Evolutionary conservation across 768 basidiomycete species (phyloP), one percentile per base, ranked within the genome.

Genomic region (Kwoniella dendrophila): DNA sequence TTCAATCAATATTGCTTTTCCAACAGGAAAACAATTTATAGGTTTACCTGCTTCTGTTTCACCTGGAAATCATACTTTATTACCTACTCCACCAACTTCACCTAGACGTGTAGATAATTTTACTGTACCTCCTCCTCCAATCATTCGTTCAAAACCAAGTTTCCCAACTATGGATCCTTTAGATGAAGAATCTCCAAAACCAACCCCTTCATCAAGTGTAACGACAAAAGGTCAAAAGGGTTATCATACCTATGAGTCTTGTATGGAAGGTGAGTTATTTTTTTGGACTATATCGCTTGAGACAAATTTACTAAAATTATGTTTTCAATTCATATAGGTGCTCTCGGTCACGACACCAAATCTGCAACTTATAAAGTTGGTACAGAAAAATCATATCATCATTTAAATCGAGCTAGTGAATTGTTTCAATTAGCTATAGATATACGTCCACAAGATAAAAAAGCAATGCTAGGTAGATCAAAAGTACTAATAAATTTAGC

Each of bases 321-420:
- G 56, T 24, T 53, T 18, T 27, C n/a, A 38, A 11, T n/a, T 36
- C 54, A 0, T 12, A 8, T 43, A 75, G 74, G 68, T 50, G 76
- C 62, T 26, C 58, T 72, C 2, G 76, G 73, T 3, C 76, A 77
- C 59, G 74, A 73, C 50, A 61, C 66, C 33, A 77, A 75, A 66
- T 56, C 76, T 18, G 62, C 57, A 12, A 67, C 72, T 5, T 77
- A 75, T 61, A 62, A 69, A 32, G 63, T 69, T 29, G 76, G 72
- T 3, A 74, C 70, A 26, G 76, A 77, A 38, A 75, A 77, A 52
- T 74, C 78, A 0, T 70, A 74, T 47, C 78, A 79, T 48, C 75
- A 78, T 49, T 69, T 75, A 22, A 67, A 63, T 20, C 72, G 75
- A 29, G 70, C 78, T n/a, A 63, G 61, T 34, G 76, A 79, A 20